These are phyloP conservation scores for Smallanthus sonchifolius DNA, from an alignment of 129 eudicot species.

Conservation along the genomic window DNA sequence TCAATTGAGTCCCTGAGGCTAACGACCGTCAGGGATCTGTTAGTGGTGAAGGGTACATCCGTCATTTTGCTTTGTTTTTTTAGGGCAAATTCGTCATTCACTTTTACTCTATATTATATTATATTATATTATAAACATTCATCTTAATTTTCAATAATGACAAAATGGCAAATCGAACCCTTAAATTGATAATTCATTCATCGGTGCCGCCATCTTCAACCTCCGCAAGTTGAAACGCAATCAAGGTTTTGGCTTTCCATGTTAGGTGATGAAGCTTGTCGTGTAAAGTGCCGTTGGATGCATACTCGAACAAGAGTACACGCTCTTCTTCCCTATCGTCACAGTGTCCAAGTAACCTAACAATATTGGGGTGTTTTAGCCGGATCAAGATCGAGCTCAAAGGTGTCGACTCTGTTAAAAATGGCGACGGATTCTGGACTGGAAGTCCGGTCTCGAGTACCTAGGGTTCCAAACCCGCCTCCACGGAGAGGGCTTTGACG, in stretches of 20 bases:
- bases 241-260: slow-evolving; percentile 46
- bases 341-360: slow-evolving; percentile 54
- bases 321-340: slow-evolving; percentile 57
- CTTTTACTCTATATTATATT: too few relatives aligned
- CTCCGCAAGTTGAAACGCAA: slow-evolving; percentile 69
- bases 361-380: slow-evolving; percentile 53
- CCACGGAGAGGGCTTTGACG: slow-evolving; percentile 47
- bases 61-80: too few relatives aligned
- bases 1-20: too few relatives aligned
- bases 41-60: too few relatives aligned
- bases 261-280: slow-evolving; percentile 50
- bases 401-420: slow-evolving; percentile 23
- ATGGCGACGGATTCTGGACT: slow-evolving; percentile 23
- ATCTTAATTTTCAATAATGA: too few relatives aligned
- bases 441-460: slow-evolving; percentile 51
- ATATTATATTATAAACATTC: too few relatives aligned
- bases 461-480: slow-evolving; percentile 85
- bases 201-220: too few relatives aligned
- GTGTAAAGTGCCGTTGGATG: slow-evolving; percentile 59
- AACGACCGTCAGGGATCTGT: too few relatives aligned
- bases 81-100: too few relatives aligned
- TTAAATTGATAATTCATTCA: too few relatives aligned
- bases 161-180: too few relatives aligned
- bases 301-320: slow-evolving; percentile 61
- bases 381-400: slow-evolving; percentile 23